Conservation (phyloP, 192 early-diverging fungal species). For the Paraglomus brasilianum region DNA sequence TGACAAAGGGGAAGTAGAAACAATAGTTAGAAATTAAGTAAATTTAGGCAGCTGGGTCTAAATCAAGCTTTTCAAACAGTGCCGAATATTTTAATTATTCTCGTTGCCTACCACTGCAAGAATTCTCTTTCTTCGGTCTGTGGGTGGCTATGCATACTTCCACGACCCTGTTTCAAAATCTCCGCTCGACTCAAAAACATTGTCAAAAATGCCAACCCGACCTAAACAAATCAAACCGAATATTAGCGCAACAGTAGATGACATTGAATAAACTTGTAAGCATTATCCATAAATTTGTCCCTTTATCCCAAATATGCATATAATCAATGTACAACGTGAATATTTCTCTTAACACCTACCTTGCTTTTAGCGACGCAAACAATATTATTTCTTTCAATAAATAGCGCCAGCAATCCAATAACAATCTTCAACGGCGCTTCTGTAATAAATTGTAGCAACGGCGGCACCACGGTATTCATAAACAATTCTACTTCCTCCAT, state of each 20-base stretch:
- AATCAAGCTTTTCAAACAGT: neutral
- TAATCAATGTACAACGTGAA: constrained; percentile 2
- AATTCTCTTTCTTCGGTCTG: constrained; percentile 56
- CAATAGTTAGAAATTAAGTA: neutral
- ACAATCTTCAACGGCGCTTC: constrained; percentile 84
- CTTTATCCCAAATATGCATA: neutral
- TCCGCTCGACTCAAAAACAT: constrained; percentile 88
- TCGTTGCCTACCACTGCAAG: constrained; percentile 46
- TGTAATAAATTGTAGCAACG: constrained; percentile 72
- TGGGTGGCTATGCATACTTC: constrained; percentile 48
- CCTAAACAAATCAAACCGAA: constrained; percentile 32
- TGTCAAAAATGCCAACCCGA: constrained; percentile 86
- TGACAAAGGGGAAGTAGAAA: neutral
- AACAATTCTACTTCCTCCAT: constrained; percentile 82
- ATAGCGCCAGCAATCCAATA: constrained; percentile 72
- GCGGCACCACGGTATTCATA: constrained; percentile 85
- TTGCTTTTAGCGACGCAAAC: constrained; percentile 81
- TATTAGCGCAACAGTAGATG: neutral
- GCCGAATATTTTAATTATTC: neutral
- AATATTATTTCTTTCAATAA: constrained; percentile 90
- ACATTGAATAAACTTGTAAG: no score
- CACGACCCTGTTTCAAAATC: constrained; percentile 75
- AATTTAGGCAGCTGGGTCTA: neutral
- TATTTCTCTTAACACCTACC: constrained; percentile 30
- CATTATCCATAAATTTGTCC: neutral